These are phyloP conservation scores for Apiospora hydei DNA, from an alignment of 2,329 filamentous ascomycete species.

Conservation along the genomic window DNA sequence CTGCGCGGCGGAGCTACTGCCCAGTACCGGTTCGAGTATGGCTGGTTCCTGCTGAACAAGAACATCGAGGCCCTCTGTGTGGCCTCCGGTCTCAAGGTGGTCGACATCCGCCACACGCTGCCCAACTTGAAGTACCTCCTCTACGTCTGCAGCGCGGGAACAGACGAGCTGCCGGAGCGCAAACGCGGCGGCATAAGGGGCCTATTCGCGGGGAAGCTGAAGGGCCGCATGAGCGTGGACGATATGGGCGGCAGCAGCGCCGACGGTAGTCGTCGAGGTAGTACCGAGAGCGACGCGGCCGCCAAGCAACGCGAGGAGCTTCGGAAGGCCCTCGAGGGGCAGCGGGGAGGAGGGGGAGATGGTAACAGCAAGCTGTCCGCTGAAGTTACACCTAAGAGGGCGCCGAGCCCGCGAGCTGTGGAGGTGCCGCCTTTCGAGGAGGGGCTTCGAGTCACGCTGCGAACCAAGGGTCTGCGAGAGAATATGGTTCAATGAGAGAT, in stretches of 20 bases:
- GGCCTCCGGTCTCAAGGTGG: constrained; percentile 75
- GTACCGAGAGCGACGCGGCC: constrained; percentile 42
- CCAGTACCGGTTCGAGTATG: constrained; percentile 94
- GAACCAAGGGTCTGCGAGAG: constrained; percentile 65
- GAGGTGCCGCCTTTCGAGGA: constrained; percentile 55
- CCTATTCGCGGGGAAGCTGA: constrained; percentile 59
- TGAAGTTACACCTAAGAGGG: constrained; percentile 25
- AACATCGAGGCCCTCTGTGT: constrained; percentile 78
- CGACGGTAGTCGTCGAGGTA: constrained; percentile 43
- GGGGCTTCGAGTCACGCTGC: constrained; percentile 53
- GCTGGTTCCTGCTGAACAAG: constrained; percentile 95
- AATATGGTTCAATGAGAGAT: constrained; percentile 40
- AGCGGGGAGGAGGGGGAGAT: constrained; percentile 30
- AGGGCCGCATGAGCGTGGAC: constrained; percentile 43
- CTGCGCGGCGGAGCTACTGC: constrained; percentile 68
- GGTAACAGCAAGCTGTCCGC: constrained; percentile 23
- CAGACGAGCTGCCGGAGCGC: constrained; percentile 65
- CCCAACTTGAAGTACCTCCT: constrained; percentile 94
- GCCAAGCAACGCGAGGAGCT: constrained; percentile 51
- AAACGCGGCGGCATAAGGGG: constrained; percentile 68
- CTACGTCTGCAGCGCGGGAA: constrained; percentile 86
- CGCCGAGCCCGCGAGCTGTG: constrained; percentile 31
- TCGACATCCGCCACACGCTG: constrained; percentile 90
- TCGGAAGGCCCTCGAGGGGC: constrained; percentile 44
- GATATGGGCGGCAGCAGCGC: constrained; percentile 45